Evolutionary conservation across 805 yeast species (phyloP).

Genomic region (Candida suzukii): DNA sequence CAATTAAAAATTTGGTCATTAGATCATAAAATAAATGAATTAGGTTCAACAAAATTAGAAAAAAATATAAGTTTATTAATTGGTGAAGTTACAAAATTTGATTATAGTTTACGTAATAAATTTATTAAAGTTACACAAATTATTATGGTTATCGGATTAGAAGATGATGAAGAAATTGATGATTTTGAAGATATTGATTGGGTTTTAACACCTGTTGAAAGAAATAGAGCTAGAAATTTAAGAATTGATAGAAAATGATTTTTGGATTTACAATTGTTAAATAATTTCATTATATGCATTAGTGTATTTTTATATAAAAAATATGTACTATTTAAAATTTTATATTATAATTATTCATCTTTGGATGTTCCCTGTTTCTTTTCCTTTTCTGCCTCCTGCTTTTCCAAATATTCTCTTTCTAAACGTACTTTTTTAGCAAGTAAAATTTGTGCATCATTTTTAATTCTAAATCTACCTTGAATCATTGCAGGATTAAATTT

Average conservation of each 20-base stretch:
- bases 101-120: slow-evolving; percentile 69
- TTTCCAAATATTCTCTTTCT: slow-evolving; percentile 8
- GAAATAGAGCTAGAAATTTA: slow-evolving; percentile 52
- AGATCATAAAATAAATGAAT: slow-evolving; percentile 64
- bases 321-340: no score
- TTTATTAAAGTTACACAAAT: slow-evolving; percentile 81
- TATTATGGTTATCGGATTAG: slow-evolving; percentile 74
- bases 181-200: slow-evolving; percentile 37
- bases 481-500: slow-evolving; percentile 45
- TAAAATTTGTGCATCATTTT: slow-evolving; percentile 32
- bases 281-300: no score
- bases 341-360: no score
- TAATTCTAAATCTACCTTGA: slow-evolving; percentile 38
- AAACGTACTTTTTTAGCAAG: slow-evolving; percentile 18
- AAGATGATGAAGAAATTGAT: slow-evolving; percentile 45
- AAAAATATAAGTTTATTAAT: slow-evolving; percentile 72
- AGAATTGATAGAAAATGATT: slow-evolving; percentile 42
- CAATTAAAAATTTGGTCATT: slow-evolving; percentile 65
- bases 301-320: no score
- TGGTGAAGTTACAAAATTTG: slow-evolving; percentile 61
- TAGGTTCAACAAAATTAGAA: slow-evolving; percentile 80
- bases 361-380: slow-evolving; percentile 1
- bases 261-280: no score
- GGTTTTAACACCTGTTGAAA: slow-evolving; percentile 74
- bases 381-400: slow-evolving; percentile 5